Base-by-base conservation (phyloP, 2,329 filamentous ascomycete genomes). In the Colletotrichum echinochloae region DNA sequence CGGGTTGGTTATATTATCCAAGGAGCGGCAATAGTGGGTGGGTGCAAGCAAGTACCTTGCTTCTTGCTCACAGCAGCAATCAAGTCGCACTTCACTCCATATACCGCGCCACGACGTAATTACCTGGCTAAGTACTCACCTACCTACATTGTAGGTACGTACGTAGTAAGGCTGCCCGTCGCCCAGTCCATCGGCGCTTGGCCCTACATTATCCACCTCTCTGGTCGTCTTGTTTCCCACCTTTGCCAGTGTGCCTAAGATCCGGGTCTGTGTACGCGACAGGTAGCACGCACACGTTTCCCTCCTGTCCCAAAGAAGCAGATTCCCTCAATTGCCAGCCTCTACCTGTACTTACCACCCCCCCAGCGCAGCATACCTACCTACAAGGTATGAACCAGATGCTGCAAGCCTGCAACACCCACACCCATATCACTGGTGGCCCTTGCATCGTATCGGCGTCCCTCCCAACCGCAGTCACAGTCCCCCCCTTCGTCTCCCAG, bases 181-280 rank as follows among this genome's bases (percentile, higher is more conserved):
- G 20, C 20, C 41, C n/a, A n/a, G 41, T 18, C 23, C 12, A 49
- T 49, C 46, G 0, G 14, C 14, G 26, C 16, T 9, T 28, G 14
- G 28, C 44, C 57, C n/a, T n/a, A n/a, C n/a, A n/a, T 46, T 6
- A 20, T 52, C 49, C n/a, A n/a, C n/a, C n/a, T n/a, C n/a, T n/a
- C n/a, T n/a, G n/a, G n/a, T n/a, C n/a, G n/a, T n/a, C n/a, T n/a
- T n/a, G n/a, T n/a, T n/a, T n/a, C n/a, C n/a, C n/a, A n/a, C n/a
- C n/a, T n/a, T n/a, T n/a, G n/a, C n/a, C n/a, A 26, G 5, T 52
- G 52, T 55, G 44, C 59, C 44, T 51, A 23, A 35, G 46, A 37
- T 61, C 59, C 26, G 59, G 59, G 46, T 51, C 59, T 61, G 57
- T 20, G 57, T n/a, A n/a, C n/a, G n/a, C n/a, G n/a, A n/a, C n/a